Base-by-base conservation (phyloP, 1,284 basidiomycete species). In the Puccinia polysora region DNA sequence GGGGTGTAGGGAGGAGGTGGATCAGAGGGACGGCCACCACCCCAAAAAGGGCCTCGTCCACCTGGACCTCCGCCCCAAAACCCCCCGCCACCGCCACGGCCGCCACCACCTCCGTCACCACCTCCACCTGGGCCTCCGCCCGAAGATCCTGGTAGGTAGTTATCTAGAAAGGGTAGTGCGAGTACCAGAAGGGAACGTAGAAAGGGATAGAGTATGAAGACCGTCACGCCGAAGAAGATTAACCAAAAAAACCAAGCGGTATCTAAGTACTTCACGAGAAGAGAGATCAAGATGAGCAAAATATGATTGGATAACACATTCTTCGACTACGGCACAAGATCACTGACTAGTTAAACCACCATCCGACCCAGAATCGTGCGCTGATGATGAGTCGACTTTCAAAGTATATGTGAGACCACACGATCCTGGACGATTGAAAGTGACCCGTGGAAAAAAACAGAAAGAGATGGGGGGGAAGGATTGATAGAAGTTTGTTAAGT, bases 1-100 rank as follows among this genome's bases (percentile, higher is more conserved):
- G 86, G 85, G 7, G 84, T 82, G 78, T 93, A 94, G 0, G 90
- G 90, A 7, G 91, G 91, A 0, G 91, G 91, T 0, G 89, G 84
- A 56, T 80, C 82, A 15, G 79, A 71, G 43, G 56, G 70, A 20
- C 68, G 6, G 71, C 74, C 38, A 73, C 74, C n/a, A 72, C 73
- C 28, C 75, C 74, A 14, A 74, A 74, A 25, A 74, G 73, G 60
- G 34, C n/a, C 5, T 1, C 43, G 25, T 14, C 32, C 32, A 25
- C 65, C 7, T 12, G 34, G 7, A 78, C 75, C n/a, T 73, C 74
- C 59, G 80, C 77, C 62, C 81, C 81, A 74, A 81, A 83, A 82
- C 0, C 86, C 82, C 0, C 86, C 84, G 79, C 84, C 85, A 15
- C 84, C 75, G 15, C 77, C 75, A 8, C 75, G 74, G 7, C 77